Conservation (phyloP, 176 grass and related monocot species). For the Echinochloa phyllopogon region DNA sequence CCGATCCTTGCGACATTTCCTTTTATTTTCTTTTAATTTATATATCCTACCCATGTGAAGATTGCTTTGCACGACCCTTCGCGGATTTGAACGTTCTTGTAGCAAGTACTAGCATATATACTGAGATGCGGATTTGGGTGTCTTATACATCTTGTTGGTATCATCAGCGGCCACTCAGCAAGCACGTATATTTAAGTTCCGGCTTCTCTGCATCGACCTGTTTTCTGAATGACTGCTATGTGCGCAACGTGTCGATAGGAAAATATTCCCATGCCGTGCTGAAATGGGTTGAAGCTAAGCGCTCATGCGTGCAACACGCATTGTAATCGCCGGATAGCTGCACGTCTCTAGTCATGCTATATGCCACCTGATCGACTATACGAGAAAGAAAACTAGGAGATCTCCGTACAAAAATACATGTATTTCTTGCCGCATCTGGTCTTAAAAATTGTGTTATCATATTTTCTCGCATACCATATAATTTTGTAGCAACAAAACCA, state of each 20-base stretch:
- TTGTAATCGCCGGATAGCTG: neutral
- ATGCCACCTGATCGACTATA: too few species aligned
- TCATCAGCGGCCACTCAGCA: neutral
- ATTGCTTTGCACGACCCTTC: slow-evolving; percentile 43
- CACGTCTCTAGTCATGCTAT: neutral
- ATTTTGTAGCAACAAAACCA: too few species aligned
- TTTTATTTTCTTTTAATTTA: neutral
- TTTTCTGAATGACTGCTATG: neutral
- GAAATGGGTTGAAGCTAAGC: neutral
- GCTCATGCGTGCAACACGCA: neutral
- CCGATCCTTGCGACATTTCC: slow-evolving; percentile 10
- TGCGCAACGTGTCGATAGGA: neutral
- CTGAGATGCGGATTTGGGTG: neutral
- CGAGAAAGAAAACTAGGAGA: too few species aligned
- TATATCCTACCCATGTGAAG: slow-evolving; percentile 31
- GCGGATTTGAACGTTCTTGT: neutral
- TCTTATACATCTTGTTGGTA: slow-evolving; percentile 7
- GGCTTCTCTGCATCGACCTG: neutral
- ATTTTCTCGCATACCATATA: too few species aligned
- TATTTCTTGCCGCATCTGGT: too few species aligned
- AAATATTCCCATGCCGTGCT: neutral
- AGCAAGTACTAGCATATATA: neutral
- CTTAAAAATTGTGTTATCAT: too few species aligned
- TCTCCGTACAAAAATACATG: too few species aligned
- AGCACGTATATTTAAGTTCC: neutral